Conservation (phyloP, 2,329 filamentous ascomycete species). For the Trichoderma gracile region DNA sequence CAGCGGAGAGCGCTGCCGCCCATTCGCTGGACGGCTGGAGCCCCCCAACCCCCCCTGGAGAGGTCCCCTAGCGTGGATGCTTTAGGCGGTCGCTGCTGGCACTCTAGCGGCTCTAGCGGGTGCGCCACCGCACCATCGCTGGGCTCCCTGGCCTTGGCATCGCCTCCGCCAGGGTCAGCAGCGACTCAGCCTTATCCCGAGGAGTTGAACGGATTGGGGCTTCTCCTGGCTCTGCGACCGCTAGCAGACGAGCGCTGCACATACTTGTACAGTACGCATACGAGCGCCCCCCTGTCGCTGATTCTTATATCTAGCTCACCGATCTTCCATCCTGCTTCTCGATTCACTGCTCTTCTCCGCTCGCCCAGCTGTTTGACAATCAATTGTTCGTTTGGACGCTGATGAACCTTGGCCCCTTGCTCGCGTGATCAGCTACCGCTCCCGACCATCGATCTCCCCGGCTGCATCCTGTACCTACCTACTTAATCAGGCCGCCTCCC, state of each 20-base stretch:
- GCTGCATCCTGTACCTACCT: background rate
- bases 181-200: conserved; percentile 19
- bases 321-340: conserved; percentile 10
- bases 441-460: background rate
- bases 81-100: conserved; percentile 22
- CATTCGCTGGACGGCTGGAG: conserved; percentile 1
- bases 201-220: background rate
- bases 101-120: conserved; percentile 19
- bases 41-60: conserved; percentile 8
- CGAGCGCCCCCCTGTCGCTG: conserved; percentile 4
- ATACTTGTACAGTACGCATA: too few species aligned
- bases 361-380: conserved; percentile 7
- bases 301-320: conserved; percentile 20
- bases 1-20: background rate
- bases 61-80: conserved; percentile 4
- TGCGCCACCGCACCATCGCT: conserved; percentile 17
- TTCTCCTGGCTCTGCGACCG: background rate
- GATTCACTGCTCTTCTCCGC: conserved; percentile 13
- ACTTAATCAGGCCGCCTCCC: background rate
- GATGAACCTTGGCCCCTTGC: background rate
- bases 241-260: background rate
- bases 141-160: conserved; percentile 23
- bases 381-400: background rate
- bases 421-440: conserved; percentile 21
- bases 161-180: conserved; percentile 10